Evolutionary conservation across 2,329 filamentous ascomycete species (phyloP), one percentile per base, ranked within the genome.

Genomic region (Hypoxylon sp.): DNA sequence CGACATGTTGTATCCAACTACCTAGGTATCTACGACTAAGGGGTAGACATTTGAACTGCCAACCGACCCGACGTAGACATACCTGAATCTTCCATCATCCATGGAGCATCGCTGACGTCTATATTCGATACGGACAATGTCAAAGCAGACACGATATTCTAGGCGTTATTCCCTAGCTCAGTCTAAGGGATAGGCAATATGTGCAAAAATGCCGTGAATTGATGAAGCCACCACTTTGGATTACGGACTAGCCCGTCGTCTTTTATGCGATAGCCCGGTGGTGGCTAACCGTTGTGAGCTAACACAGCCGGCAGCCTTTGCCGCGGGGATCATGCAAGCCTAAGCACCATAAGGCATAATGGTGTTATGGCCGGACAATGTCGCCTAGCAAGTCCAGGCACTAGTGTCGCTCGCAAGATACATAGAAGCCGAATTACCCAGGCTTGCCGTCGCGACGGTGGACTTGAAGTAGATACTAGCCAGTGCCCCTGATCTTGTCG

Each of bases 101-200:
- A 52, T 46, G 33, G 39, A 19, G 44, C 19, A 42, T n/a, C 14
- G 5, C 31, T 46, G 42, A 62, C 52, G 47, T 58, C 42, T 46
- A 35, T 46, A 11, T 47, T 57, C 19, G 37, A 11, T 44, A 47
- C 29, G 6, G 37, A 5, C 26, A 57, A 46, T 46, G 13, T 22
- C 19, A 8, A 51, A 48, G 19, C 33, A 35, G n/a, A 44, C 26
- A 26, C 26, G 37, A 37, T 47, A 47, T 14, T 17, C 24, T 26
- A 33, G 14, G n/a, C n/a, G 3, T 42, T 48, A 2, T 9, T 31
- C 29, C 29, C 29, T 31, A 31, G 6, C 29, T 31, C 6, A 31
- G 29, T 31, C 29, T 31, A 31, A 9, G 29, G 5, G 26, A 5
- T 31, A 31, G 29, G 29, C 6, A 31, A 31, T 31, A 31, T 31